These are phyloP conservation scores for Cucurbita maxima DNA, from an alignment of 306 rosid species.

Conservation along the genomic window DNA sequence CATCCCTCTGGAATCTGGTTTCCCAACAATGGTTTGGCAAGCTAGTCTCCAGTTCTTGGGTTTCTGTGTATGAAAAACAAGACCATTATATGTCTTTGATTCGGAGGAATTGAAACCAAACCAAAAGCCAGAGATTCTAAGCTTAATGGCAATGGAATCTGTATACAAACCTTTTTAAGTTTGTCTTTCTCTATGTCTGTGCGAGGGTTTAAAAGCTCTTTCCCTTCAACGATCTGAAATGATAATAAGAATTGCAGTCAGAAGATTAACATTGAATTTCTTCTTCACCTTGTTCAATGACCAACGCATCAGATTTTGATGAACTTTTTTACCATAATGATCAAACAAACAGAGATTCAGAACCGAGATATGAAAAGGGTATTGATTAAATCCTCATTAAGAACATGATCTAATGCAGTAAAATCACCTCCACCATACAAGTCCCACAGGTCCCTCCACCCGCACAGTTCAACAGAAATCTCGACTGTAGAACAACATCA, in stretches of 20 bases:
- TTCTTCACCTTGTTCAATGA: background rate
- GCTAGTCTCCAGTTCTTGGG: conserved; percentile 95
- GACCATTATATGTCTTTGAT: background rate
- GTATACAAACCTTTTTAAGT: conserved; percentile 40
- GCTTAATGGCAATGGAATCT: background rate
- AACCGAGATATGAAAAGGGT: background rate
- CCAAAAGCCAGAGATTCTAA: background rate
- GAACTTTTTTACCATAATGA: background rate
- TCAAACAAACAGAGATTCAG: background rate
- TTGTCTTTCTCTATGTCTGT: conserved; percentile 71
- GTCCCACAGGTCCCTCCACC: conserved; percentile 89
- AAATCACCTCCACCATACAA: conserved; percentile 81
- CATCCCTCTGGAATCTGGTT: conserved; percentile 60
- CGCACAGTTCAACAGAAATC: conserved; percentile 57
- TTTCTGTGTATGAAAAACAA: conserved; percentile 34
- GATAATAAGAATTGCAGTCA: background rate
- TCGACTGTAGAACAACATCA: conserved; percentile 25
- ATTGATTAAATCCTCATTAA: background rate
- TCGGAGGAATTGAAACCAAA: background rate
- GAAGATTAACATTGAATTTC: background rate
- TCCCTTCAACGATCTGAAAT: conserved; percentile 56
- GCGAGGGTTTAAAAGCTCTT: conserved; percentile 58
- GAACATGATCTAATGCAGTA: background rate
- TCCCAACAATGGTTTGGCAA: conserved; percentile 77
- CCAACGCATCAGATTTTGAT: background rate